Evolutionary conservation across 176 grass and related monocot genomes (phyloP).

Genomic region (Eragrostis nindensis): DNA sequence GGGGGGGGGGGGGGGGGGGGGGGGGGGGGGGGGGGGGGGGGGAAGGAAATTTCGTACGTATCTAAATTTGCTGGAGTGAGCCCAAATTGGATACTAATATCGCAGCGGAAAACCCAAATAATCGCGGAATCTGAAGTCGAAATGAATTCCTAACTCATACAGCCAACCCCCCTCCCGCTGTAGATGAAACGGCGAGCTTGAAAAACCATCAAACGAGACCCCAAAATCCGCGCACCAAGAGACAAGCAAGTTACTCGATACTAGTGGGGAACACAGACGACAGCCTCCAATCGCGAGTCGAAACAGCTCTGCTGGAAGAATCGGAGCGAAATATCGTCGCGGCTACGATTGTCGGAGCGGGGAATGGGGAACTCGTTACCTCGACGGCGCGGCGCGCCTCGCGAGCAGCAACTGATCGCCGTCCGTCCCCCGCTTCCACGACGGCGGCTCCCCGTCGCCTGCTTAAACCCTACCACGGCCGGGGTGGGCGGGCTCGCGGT

Average conservation of each 20-base stretch:
- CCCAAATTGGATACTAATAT: background rate
- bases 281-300: background rate
- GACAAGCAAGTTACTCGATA: background rate
- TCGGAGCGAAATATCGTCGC: background rate
- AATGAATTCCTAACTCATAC: background rate
- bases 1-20: too few species aligned
- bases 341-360: background rate
- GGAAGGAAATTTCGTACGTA: background rate
- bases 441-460: constrained; percentile 1
- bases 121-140: background rate
- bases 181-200: background rate
- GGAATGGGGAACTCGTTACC: constrained; percentile 1
- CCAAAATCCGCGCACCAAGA: background rate
- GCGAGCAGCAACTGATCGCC: background rate
- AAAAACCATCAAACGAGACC: background rate
- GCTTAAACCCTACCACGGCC: constrained; percentile 3
- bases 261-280: background rate
- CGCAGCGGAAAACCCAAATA: background rate
- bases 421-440: background rate
- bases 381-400: background rate
- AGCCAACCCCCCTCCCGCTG: background rate
- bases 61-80: background rate
- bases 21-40: too few species aligned
- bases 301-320: background rate
- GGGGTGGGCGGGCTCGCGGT: background rate